A percentile compares a stretch with the other conserved stretches of the same genome.
Conservation (phyloP, 257 asterid genomes). For the Solanum rostratum region DNA sequence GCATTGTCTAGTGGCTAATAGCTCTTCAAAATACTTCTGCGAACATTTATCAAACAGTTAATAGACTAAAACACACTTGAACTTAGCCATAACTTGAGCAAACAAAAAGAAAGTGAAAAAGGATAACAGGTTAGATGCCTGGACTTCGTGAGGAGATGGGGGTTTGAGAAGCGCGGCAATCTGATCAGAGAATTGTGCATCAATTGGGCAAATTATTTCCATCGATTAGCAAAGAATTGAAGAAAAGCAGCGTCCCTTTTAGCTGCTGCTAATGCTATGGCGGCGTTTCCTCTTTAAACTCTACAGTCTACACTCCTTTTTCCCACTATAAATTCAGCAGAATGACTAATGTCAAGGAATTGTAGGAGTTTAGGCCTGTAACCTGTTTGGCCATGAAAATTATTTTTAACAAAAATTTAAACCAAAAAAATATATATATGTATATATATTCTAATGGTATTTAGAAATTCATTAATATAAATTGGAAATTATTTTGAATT, state of each 20-base stretch:
- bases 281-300: neutral
- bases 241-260: neutral
- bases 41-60: neutral
- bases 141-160: conserved; percentile 45
- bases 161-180: conserved; percentile 49
- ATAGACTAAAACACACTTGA: neutral
- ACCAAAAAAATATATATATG: too few species aligned
- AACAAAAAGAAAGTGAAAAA: neutral
- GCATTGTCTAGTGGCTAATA: conserved; percentile 37
- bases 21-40: conserved; percentile 57
- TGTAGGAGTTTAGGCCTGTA: neutral
- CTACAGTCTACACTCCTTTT: neutral
- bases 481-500: too few species aligned
- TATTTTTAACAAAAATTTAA: too few species aligned
- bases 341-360: neutral
- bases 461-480: too few species aligned
- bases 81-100: neutral
- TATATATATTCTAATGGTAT: too few species aligned
- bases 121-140: conserved; percentile 18
- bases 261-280: neutral
- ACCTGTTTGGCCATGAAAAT: too few species aligned
- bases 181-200: conserved; percentile 29
- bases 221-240: neutral
- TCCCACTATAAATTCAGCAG: neutral
- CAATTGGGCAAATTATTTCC: conserved; percentile 38